These are phyloP conservation scores for Paramecium sexaurelia DNA, from an alignment of 73 alveolate genomes.

Conservation along the genomic window DNA sequence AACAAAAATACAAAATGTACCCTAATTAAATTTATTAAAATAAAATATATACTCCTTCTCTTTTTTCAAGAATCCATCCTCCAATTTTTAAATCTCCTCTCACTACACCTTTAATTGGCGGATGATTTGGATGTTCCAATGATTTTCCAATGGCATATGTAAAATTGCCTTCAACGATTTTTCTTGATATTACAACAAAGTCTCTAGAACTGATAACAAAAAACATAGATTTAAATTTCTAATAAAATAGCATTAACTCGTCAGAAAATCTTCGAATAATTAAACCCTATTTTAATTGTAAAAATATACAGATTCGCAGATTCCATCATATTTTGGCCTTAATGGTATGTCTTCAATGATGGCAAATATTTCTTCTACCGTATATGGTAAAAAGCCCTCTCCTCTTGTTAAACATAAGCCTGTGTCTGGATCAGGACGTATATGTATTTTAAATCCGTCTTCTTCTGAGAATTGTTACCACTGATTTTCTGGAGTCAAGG, in stretches of 20 bases:
- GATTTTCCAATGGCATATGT: slow-evolving; percentile 43
- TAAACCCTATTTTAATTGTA: neutral
- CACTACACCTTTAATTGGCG: neutral
- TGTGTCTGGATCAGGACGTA: neutral
- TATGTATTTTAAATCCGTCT: neutral
- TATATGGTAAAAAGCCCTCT: slow-evolving; percentile 36
- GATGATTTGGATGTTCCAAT: slow-evolving; percentile 6
- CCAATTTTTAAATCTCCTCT: slow-evolving; percentile 43
- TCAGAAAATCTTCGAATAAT: neutral
- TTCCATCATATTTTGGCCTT: neutral
- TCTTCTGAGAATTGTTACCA: neutral
- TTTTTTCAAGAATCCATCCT: slow-evolving; percentile 46
- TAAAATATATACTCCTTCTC: neutral
- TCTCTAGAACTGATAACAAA: neutral
- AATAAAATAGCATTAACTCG: neutral
- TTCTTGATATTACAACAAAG: neutral
- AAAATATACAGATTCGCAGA: slow-evolving; percentile 2
- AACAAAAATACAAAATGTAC: slow-evolving; percentile 33
- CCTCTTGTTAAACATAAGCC: slow-evolving; percentile 23
- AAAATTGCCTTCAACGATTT: neutral
- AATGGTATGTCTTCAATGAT: neutral
- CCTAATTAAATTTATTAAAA: neutral
- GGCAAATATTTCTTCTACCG: neutral
- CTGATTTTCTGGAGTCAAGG: neutral
- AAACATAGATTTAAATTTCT: slow-evolving; percentile 2